Evolutionary conservation across 176 grass and related monocot species (phyloP).

Genomic region (Ananas comosus): DNA sequence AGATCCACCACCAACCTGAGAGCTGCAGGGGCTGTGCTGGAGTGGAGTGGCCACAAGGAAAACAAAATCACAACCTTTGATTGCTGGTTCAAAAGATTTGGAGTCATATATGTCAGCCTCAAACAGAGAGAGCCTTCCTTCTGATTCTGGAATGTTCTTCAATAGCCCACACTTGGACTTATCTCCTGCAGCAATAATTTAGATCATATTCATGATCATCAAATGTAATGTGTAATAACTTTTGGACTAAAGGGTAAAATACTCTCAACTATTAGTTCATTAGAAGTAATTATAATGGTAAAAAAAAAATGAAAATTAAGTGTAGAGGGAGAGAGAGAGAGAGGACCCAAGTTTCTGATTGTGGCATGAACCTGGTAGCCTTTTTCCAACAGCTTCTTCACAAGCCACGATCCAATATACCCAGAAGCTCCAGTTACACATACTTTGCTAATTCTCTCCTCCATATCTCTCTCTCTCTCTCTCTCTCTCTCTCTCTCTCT

Average conservation of each 20-base stretch:
- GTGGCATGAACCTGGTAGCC: slow-evolving; percentile 28
- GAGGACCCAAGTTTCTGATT: slow-evolving; percentile 24
- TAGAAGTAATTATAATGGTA: neutral
- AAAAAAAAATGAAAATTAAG: neutral
- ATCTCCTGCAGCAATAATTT: slow-evolving; percentile 20
- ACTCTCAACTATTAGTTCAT: no score
- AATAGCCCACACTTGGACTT: slow-evolving; percentile 35
- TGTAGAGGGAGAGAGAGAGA: neutral
- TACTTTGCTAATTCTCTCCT: slow-evolving; percentile 18
- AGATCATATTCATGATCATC: neutral
- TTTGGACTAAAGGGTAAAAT: no score
- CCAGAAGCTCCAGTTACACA: slow-evolving; percentile 39
- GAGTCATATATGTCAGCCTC: slow-evolving; percentile 52
- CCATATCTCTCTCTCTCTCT: neutral
- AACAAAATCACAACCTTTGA: slow-evolving; percentile 49
- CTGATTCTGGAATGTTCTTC: slow-evolving; percentile 30
- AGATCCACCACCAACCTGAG: slow-evolving; percentile 30
- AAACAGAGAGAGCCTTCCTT: slow-evolving; percentile 43
- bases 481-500: neutral
- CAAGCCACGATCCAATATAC: slow-evolving; percentile 31
- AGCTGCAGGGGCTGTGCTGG: slow-evolving; percentile 16
- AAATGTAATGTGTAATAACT: neutral
- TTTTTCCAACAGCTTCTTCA: slow-evolving; percentile 30
- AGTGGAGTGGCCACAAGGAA: slow-evolving; percentile 53
- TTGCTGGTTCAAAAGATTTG: slow-evolving; percentile 39